Evolutionary conservation across 2,329 filamentous ascomycete genomes (phyloP).

Genomic region (Neonectria coccinea): DNA sequence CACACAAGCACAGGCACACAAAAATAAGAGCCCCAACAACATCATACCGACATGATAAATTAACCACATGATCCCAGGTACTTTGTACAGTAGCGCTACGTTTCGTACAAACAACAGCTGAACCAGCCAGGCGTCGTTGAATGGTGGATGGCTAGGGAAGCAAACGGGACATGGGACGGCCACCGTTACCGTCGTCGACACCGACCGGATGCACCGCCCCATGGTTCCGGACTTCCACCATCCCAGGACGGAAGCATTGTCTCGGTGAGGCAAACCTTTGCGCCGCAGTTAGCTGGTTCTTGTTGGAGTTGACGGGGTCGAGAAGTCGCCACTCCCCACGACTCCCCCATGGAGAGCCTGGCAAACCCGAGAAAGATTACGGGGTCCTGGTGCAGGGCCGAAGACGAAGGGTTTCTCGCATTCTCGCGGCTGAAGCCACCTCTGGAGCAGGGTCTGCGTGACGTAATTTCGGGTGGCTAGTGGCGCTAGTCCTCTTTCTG

Average conservation of each 20-base stretch:
- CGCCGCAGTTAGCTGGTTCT: constrained; percentile 17
- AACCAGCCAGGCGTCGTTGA: not conserved
- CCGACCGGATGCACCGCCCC: constrained; percentile 21
- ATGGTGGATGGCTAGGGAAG: constrained; percentile 25
- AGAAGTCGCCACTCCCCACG: constrained; percentile 18
- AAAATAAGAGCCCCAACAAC: not conserved
- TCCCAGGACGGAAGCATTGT: not conserved
- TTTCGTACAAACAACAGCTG: not conserved
- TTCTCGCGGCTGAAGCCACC: constrained; percentile 20
- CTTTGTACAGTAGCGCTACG: not conserved
- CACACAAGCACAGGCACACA: constrained; percentile 6
- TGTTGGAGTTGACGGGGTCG: constrained; percentile 4
- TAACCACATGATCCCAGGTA: constrained; percentile 14
- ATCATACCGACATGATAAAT: constrained; percentile 4
- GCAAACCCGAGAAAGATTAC: not conserved
- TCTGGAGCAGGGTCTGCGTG: constrained; percentile 30
- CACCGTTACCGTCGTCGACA: constrained; percentile 19
- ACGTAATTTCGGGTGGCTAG: constrained; percentile 40
- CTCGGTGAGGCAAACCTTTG: constrained; percentile 13
- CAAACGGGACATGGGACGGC: constrained; percentile 21
- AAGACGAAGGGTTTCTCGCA: not conserved
- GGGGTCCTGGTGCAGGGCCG: constrained; percentile 3
- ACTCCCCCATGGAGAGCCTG: constrained; percentile 25
- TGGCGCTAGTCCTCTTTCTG: constrained; percentile 30
- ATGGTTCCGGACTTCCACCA: constrained; percentile 22